Conservation (phyloP, 176 grass and related monocot genomes). For the Sorghum bicolor region DNA sequence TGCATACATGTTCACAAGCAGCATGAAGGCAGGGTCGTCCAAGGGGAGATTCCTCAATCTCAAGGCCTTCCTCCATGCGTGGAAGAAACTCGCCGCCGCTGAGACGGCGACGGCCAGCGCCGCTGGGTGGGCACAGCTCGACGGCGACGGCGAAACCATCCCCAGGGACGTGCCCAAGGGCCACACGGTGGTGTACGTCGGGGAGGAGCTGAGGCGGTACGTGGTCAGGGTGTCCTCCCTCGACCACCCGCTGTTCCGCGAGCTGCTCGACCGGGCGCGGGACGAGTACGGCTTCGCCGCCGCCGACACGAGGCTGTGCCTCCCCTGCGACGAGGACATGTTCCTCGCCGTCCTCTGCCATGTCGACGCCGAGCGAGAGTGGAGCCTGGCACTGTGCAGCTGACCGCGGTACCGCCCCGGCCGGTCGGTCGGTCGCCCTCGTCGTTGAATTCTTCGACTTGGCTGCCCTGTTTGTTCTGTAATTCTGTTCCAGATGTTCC, state of each 20-base stretch:
- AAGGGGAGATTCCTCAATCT: slow-evolving; percentile 44
- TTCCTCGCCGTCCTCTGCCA: slow-evolving; percentile 64
- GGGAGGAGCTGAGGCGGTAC: slow-evolving; percentile 54
- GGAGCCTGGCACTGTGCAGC: slow-evolving; percentile 20
- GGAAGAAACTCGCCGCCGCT: slow-evolving; percentile 46
- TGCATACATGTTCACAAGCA: neutral
- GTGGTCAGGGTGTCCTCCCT: slow-evolving; percentile 69
- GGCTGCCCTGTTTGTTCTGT: neutral
- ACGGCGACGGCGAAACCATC: slow-evolving; percentile 1
- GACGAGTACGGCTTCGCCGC: slow-evolving; percentile 67
- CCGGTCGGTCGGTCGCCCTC: too few relatives aligned
- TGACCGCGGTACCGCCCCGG: neutral
- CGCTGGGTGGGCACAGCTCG: slow-evolving; percentile 27
- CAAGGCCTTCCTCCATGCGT: slow-evolving; percentile 43
- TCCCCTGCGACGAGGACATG: slow-evolving; percentile 80
- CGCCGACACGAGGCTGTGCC: slow-evolving; percentile 41
- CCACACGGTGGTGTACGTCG: slow-evolving; percentile 91
- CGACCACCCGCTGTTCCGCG: slow-evolving; percentile 77
- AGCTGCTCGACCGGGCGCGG: slow-evolving; percentile 62
- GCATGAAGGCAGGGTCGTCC: slow-evolving; percentile 33
- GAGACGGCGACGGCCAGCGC: neutral
- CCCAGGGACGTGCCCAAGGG: slow-evolving; percentile 79
- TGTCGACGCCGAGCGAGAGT: slow-evolving; percentile 33
- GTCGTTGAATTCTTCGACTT: neutral
- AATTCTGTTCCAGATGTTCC: neutral